Base-by-base conservation (phyloP, 2,329 filamentous ascomycete genomes). In the Pseudohalonectria lignicola region DNA sequence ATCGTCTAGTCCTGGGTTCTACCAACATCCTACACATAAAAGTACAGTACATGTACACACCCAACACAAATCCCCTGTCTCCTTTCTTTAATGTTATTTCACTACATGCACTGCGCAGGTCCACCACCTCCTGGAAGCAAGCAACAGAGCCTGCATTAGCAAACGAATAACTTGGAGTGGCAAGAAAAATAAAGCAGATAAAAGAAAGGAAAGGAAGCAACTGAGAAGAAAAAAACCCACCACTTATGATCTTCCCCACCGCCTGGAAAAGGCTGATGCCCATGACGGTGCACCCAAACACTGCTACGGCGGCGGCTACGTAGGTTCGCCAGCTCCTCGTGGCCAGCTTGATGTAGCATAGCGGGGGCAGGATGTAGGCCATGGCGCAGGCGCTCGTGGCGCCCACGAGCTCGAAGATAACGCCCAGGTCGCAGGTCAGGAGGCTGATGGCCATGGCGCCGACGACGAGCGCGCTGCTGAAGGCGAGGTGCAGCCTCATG, bases 351-450 rank as follows among this genome's bases (percentile, higher is more conserved):
- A 98, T 83, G 59, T 92, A 98, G 61, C 92, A 98, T 40, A 96
- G 64, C 19, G 92, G 92, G 44, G 92, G 92, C 43, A 98, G 64
- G 39, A 98, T 94, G 56, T 96, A 98, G 1, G 92, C 92, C 57
- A 98, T 71, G 6, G 86, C 87, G 49, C 88, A 92, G 3, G 92
- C 92, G 55, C 85, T 93, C 26, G 92, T 98, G 6, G 92, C 87
- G 44, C 92, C 92, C 41, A 98, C 92, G 15, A 98, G 69, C 64
- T 98, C 92, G 53, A 98, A 95, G 1, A 98, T 90, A 32, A 85
- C 76, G 37, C 92, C 92, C 4, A 98, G 69, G 56, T 98, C 92
- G 61, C 92, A 96, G 1, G 88, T 96, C 43, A 94, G 56, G 40
- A 98, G 67, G 43, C 83, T 82, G 39, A 96, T 57, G 6, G 64